Percentiles rank a stretch among this genome's conserved stretches.
These are phyloP conservation scores for Auxenochlorella pyrenoidosa DNA, from an alignment of 139 green algal species.

Conservation along the genomic window DNA sequence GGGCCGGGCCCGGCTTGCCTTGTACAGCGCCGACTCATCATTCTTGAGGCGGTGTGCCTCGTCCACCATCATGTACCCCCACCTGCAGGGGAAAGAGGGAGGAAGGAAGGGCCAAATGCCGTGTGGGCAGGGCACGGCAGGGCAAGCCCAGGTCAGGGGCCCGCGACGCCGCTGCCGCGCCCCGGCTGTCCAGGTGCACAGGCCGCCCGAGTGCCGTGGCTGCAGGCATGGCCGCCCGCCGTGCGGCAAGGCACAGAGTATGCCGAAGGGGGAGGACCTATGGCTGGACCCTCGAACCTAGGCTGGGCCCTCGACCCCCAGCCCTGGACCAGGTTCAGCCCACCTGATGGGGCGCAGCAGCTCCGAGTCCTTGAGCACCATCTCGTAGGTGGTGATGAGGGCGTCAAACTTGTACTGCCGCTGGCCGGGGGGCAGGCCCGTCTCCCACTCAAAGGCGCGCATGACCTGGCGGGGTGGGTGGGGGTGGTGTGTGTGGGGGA, in stretches of 20 bases:
- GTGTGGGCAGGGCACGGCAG: too few relatives aligned
- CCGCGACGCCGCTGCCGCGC: too few relatives aligned
- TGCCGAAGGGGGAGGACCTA: too few relatives aligned
- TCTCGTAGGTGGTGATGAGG: slow-evolving; percentile 93
- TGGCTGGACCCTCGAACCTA: too few relatives aligned
- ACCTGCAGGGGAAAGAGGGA: slow-evolving; percentile 45
- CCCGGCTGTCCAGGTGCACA: too few relatives aligned
- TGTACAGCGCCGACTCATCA: slow-evolving; percentile 86
- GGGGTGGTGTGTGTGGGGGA: neutral
- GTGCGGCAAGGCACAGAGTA: too few relatives aligned
- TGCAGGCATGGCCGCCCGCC: too few relatives aligned
- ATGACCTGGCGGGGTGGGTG: slow-evolving; percentile 47
- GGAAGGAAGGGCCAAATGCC: too few relatives aligned
- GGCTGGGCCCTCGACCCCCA: too few relatives aligned
- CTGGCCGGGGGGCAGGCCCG: neutral
- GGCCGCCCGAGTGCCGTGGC: too few relatives aligned
- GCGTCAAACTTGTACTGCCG: slow-evolving; percentile 75
- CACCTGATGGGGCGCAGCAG: slow-evolving; percentile 48
- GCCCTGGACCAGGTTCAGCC: too few relatives aligned
- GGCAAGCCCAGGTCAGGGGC: too few relatives aligned
- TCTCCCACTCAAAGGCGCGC: slow-evolving; percentile 71
- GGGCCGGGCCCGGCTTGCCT: slow-evolving; percentile 36
- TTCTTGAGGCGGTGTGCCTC: slow-evolving; percentile 93
- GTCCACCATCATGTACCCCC: slow-evolving; percentile 92
- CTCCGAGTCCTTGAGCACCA: slow-evolving; percentile 88